phyloP scores from a whole-genome alignment of 2,329 filamentous ascomycete genomes.

The Pseudogymnoascus sp. region DNA sequence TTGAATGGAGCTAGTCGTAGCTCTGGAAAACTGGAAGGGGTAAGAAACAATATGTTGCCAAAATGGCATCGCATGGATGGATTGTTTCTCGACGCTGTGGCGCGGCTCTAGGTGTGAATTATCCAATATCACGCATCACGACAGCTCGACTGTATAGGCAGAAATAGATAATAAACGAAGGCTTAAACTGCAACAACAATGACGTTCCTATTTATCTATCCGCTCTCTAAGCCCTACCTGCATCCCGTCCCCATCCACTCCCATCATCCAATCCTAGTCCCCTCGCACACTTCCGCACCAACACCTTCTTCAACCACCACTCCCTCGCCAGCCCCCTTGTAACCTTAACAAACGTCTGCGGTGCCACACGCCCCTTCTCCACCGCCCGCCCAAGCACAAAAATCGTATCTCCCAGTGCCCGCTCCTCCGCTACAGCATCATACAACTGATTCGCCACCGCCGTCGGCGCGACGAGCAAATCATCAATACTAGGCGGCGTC shows the following conservation, averaged over 20 bases:
- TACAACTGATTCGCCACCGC: conserved; percentile 92
- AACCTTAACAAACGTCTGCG: conserved; percentile 69
- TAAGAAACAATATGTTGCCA: not conserved
- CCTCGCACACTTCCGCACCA: conserved; percentile 66
- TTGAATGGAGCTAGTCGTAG: not conserved
- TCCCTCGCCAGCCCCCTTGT: conserved; percentile 67
- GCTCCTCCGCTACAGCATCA: conserved; percentile 77
- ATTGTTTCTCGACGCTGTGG: not conserved
- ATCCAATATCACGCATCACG: not conserved
- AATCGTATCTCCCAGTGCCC: conserved; percentile 75
- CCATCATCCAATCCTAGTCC: conserved; percentile 56
- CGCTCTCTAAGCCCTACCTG: not conserved
- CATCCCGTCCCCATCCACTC: conserved; percentile 1
- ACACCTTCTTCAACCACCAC: conserved; percentile 75
- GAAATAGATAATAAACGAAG: not conserved
- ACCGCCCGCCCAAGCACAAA: conserved; percentile 71
- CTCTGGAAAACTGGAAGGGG: not conserved
- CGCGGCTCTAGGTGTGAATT: not conserved
- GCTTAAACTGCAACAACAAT: not conserved
- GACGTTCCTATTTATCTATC: not conserved
- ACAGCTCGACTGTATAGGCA: not conserved
- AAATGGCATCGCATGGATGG: not conserved
- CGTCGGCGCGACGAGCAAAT: conserved; percentile 85
- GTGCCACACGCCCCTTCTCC: conserved; percentile 60
- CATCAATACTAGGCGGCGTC: conserved; percentile 70